A percentile compares a stretch with the other conserved stretches of the same genome.
Conservation (phyloP, 768 basidiomycete genomes). For the Kwoniella europaea region DNA sequence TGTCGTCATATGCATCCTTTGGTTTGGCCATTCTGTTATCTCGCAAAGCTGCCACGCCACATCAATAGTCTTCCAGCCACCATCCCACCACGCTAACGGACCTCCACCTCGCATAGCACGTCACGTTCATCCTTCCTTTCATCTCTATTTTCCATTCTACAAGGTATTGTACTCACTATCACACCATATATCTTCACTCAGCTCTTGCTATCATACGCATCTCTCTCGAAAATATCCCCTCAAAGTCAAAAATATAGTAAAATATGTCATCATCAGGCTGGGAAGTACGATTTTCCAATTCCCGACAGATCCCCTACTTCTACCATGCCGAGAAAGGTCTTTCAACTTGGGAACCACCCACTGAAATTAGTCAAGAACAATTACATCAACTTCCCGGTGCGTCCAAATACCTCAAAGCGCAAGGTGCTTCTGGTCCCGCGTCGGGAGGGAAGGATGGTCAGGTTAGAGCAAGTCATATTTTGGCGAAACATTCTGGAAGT, state of each 20-base stretch:
- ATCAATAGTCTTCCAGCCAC: slow-evolving; percentile 5
- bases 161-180: no score
- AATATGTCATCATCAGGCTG: slow-evolving; percentile 60
- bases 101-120: background rate
- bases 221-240: no score
- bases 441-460: slow-evolving; percentile 59
- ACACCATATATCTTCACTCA: background rate
- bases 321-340: slow-evolving; percentile 73
- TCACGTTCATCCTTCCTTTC: background rate
- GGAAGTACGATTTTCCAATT: slow-evolving; percentile 87
- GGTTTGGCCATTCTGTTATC: background rate
- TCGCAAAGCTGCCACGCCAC: slow-evolving; percentile 3
- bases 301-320: slow-evolving; percentile 81
- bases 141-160: background rate
- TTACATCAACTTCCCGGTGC: slow-evolving; percentile 72
- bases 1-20: no score
- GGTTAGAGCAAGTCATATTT: slow-evolving; percentile 91
- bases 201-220: no score
- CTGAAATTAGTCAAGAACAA: slow-evolving; percentile 68
- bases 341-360: slow-evolving; percentile 81
- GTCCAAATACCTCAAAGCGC: slow-evolving; percentile 60
- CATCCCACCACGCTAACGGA: background rate
- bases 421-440: slow-evolving; percentile 26
- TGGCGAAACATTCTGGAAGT: slow-evolving; percentile 77
- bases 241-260: background rate